Evolutionary conservation across 1,284 basidiomycete species (phyloP).

Genomic region (Pyrrhoderma noxium): DNA sequence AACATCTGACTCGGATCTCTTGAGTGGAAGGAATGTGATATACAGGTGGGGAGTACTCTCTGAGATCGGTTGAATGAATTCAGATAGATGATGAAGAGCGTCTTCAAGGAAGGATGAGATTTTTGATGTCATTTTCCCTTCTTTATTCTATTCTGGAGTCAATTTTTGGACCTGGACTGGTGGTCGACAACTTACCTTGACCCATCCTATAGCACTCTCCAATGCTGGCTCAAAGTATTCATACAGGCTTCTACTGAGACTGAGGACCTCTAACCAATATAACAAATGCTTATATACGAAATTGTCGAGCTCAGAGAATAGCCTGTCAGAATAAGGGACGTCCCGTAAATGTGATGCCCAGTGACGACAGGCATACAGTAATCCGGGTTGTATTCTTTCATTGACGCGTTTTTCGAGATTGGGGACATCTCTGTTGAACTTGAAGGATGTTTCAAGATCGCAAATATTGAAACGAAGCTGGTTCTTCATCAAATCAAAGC

Average conservation of each 20-base stretch:
- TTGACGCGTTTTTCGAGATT: background rate
- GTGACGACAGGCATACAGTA: constrained; percentile 1
- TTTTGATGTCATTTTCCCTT: background rate
- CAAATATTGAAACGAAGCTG: constrained; percentile 21
- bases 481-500: constrained; percentile 3
- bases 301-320: background rate
- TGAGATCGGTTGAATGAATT: background rate
- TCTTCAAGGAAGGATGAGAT: background rate
- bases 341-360: constrained; percentile 8
- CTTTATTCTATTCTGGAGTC: background rate
- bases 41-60: background rate
- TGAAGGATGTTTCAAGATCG: constrained; percentile 6
- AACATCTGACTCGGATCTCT: background rate
- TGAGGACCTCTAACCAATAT: constrained; percentile 5
- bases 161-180: background rate
- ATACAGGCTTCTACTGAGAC: background rate
- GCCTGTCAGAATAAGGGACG: background rate
- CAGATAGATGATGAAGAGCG: background rate
- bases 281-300: background rate
- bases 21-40: background rate
- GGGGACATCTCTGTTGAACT: background rate
- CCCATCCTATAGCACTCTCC: background rate
- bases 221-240: background rate
- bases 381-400: background rate
- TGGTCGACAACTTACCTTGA: background rate